Evolutionary conservation across 1,139 yeast genomes (phyloP), one percentile per base, ranked within the genome.

Genomic region (Protomyces arabidopsidicola): DNA sequence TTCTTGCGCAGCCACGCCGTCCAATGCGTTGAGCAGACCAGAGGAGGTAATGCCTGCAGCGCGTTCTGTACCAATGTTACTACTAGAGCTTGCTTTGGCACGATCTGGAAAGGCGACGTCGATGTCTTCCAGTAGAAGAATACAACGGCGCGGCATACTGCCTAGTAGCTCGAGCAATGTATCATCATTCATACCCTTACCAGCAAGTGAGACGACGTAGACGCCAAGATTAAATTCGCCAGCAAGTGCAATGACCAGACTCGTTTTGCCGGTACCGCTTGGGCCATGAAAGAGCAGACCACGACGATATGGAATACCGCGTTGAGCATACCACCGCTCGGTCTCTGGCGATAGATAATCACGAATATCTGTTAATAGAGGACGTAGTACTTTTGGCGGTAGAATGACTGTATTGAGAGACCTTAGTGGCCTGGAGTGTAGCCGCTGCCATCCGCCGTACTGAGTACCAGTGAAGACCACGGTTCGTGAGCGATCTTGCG

Each of bases 1-100:
- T 72, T 93, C 98, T 1, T 98, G 96, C 53, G 97, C 88, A 1
- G 98, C 96, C n/a, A 93, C 98, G 60, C 98, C 99, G 74, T 93
- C 99, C 59, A 93, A 79, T 0, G 98, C 97, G 73, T 93, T 93
- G 67, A 93, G 78, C 60, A 93, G 79, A 0, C 98, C 99, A 55
- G 96, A 88, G 72, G 95, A 95, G 0, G 99, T 93, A 27, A 95
- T 97, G 16, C 97, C 97, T 36, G 60, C 39, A 4, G 51, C 55
- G 6, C 42, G 34, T 45, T 84, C 83, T n/a, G 89, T 96, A 18
- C 22, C 35, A 0, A 84, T 77, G 72, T 90, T 96, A 12, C 16
- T 18, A 4, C 24, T 16, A 3, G 48, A 51, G 16, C 24, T 55
- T 14, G 14, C 10, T 8, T 18, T 42, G 53, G 82, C 83, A 72